These are phyloP conservation scores for Penicillium sumatraense DNA, from an alignment of 2,329 filamentous ascomycete species.

Conservation along the genomic window DNA sequence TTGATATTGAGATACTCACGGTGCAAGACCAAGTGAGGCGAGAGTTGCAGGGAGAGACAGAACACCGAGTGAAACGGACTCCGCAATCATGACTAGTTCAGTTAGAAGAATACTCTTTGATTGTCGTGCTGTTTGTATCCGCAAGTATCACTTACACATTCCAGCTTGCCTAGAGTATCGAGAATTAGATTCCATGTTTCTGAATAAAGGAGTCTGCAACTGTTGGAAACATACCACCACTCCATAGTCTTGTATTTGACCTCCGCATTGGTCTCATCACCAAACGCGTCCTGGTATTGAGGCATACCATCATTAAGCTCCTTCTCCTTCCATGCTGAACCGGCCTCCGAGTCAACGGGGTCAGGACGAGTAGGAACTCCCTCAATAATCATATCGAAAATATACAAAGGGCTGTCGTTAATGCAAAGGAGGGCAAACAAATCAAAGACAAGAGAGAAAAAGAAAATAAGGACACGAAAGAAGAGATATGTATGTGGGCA, in stretches of 20 bases:
- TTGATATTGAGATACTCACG: not conserved
- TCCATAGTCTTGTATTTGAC: conserved; percentile 30
- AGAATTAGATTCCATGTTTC: conserved; percentile 1
- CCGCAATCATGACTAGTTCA: conserved; percentile 26
- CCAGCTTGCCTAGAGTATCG: conserved; percentile 21
- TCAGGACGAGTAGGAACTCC: conserved; percentile 16
- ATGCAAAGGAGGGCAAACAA: not conserved
- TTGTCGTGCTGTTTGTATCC: no score
- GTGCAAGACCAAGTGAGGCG: conserved; percentile 23
- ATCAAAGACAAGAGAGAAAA: not conserved
- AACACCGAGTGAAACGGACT: conserved; percentile 27
- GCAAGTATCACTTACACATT: conserved; percentile 24
- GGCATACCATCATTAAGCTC: conserved; percentile 12
- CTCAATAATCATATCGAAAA: conserved; percentile 20
- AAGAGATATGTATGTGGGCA: conserved; percentile 17
- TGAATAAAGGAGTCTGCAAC: not conserved
- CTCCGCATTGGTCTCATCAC: conserved; percentile 23
- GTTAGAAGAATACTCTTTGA: not conserved
- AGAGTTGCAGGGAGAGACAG: conserved; percentile 25
- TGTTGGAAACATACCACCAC: conserved; percentile 25
- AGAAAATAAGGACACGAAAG: not conserved
- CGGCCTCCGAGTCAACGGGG: conserved; percentile 21
- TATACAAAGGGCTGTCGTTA: not conserved
- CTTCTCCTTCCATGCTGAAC: conserved; percentile 23
- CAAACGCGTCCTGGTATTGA: conserved; percentile 23